These are phyloP conservation scores for Blastomyces gilchristii DNA, from an alignment of 2,329 filamentous ascomycete genomes.

Conservation along the genomic window DNA sequence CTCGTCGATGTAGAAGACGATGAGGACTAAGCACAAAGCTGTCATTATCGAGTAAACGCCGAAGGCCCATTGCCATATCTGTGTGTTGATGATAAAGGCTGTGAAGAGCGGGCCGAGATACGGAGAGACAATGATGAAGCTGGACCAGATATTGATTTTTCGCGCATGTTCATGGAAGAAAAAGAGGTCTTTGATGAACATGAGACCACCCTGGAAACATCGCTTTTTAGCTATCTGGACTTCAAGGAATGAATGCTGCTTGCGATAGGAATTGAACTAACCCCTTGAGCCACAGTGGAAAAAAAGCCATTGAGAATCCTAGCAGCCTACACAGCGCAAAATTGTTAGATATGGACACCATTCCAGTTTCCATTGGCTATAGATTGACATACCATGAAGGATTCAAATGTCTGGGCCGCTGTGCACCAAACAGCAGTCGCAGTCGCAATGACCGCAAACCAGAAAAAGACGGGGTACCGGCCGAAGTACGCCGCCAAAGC, in stretches of 20 bases:
- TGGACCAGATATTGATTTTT: conserved; percentile 33
- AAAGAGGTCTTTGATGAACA: conserved; percentile 37
- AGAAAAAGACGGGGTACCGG: conserved; percentile 36
- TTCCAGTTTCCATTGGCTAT: background rate
- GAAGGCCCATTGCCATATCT: conserved; percentile 30
- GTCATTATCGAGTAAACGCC: conserved; percentile 28
- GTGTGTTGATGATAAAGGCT: conserved; percentile 30
- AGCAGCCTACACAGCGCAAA: conserved; percentile 20
- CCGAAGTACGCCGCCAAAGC: conserved; percentile 36
- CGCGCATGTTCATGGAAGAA: conserved; percentile 33
- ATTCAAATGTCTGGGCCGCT: conserved; percentile 28
- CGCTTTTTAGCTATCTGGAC: background rate
- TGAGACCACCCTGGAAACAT: conserved; percentile 27
- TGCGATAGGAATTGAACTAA: conserved; percentile 12
- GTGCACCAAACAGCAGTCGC: conserved; percentile 34
- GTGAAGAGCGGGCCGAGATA: conserved; percentile 27
- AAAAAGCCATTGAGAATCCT: conserved; percentile 39
- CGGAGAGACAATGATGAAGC: conserved; percentile 27
- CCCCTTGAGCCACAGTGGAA: conserved; percentile 33
- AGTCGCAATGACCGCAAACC: conserved; percentile 28
- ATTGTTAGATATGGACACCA: background rate
- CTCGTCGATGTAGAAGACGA: conserved; percentile 29
- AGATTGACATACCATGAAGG: conserved; percentile 24
- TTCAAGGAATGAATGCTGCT: background rate
- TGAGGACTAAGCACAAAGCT: conserved; percentile 24